Conservation (phyloP, 202 grass and related monocot species). For the Cymbopogon flexuosus region DNA sequence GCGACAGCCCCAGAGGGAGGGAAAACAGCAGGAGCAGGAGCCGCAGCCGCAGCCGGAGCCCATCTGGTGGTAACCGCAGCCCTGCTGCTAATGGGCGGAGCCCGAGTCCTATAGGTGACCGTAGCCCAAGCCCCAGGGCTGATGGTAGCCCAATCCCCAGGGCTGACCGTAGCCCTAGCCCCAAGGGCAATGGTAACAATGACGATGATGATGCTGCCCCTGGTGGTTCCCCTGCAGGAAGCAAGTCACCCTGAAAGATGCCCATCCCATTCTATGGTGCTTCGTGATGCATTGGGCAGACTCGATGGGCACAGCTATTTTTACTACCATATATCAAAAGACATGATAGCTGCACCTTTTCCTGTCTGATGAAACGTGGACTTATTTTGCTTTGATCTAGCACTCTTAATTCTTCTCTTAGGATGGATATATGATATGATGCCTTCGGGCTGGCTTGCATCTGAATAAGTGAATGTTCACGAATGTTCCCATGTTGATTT, state of each 20-base stretch:
- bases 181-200: constrained; percentile 18
- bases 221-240: constrained; percentile 18
- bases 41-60: constrained; percentile 33
- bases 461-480: not conserved
- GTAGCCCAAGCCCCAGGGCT: constrained; percentile 35
- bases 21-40: constrained; percentile 32
- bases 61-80: constrained; percentile 41
- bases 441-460: not conserved
- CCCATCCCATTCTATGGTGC: not conserved
- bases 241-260: constrained; percentile 16
- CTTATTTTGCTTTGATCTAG: not conserved
- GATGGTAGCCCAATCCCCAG: constrained; percentile 26
- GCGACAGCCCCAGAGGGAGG: constrained; percentile 48
- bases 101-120: constrained; percentile 15
- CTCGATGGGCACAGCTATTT: not conserved
- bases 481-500: not conserved
- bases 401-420: not conserved
- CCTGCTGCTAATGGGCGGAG: constrained; percentile 58
- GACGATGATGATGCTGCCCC: not conserved
- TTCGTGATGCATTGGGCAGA: not conserved
- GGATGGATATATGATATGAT: not conserved
- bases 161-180: constrained; percentile 10
- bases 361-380: not conserved
- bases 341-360: not conserved
- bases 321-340: not conserved